Evolutionary conservation across 257 asterid species (phyloP).

Genomic region (Primulina tabacum): DNA sequence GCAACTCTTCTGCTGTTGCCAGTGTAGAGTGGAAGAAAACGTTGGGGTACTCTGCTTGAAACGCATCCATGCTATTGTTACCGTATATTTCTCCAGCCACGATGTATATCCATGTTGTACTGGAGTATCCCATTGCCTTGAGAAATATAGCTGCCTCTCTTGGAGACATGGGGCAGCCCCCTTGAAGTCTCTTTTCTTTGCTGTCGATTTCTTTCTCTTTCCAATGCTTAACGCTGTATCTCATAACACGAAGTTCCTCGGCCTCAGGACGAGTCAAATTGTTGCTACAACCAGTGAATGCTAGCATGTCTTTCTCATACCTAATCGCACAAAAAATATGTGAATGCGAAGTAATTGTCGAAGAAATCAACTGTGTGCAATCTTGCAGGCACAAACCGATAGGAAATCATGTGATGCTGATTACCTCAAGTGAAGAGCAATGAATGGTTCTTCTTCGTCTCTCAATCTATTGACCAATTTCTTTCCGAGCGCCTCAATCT

Average conservation of each 20-base stretch:
- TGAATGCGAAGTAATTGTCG: neutral
- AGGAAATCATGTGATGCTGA: no score
- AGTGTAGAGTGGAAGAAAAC: conserved; percentile 84
- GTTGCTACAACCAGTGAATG: conserved; percentile 96
- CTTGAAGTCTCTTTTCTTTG: conserved; percentile 54
- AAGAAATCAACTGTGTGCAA: neutral
- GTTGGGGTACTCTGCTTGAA: conserved; percentile 67
- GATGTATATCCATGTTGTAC: conserved; percentile 67
- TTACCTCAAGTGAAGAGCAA: conserved; percentile 93
- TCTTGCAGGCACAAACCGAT: neutral
- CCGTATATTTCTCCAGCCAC: conserved; percentile 94
- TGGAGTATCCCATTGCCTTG: conserved; percentile 91
- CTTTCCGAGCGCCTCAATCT: conserved; percentile 69
- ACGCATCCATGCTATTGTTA: conserved; percentile 69
- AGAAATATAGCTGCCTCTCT: conserved; percentile 82
- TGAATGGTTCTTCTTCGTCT: conserved; percentile 60
- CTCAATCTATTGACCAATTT: conserved; percentile 61
- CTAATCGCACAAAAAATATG: conserved; percentile 29
- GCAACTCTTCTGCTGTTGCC: conserved; percentile 63
- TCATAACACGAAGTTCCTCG: conserved; percentile 78
- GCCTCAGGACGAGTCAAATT: conserved; percentile 63
- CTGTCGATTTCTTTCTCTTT: conserved; percentile 91
- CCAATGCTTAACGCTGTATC: conserved; percentile 85
- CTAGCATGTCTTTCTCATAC: conserved; percentile 96
- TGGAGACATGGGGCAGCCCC: conserved; percentile 97